A percentile compares a stretch with the other conserved stretches of the same genome.
These are phyloP conservation scores for Irpex rosettiformis DNA, from an alignment of 1,284 basidiomycete genomes.

Conservation along the genomic window DNA sequence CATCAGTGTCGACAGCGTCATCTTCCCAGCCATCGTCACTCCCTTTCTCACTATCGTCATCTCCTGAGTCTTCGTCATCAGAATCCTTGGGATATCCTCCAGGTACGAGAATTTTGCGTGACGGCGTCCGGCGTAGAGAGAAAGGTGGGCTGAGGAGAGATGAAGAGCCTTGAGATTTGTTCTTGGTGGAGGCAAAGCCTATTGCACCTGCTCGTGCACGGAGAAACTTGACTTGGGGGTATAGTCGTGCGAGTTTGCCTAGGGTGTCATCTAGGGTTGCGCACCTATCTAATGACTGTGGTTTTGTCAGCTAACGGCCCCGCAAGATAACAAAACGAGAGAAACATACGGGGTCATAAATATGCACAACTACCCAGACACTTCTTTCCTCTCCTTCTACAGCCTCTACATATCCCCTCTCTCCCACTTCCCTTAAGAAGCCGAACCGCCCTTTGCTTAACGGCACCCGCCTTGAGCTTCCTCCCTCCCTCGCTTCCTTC, in stretches of 20 bases:
- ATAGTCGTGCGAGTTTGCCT: constrained; percentile 61
- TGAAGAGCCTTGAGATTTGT: constrained; percentile 9
- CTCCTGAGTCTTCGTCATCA: constrained; percentile 42
- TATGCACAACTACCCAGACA: constrained; percentile 78
- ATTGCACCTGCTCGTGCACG: constrained; percentile 70
- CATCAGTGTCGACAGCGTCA: constrained; percentile 68
- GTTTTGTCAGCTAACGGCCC: background rate
- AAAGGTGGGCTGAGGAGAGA: constrained; percentile 18
- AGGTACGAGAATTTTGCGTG: constrained; percentile 22
- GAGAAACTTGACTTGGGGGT: constrained; percentile 77
- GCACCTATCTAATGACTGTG: constrained; percentile 71
- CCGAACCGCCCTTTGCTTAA: constrained; percentile 63
- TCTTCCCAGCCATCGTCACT: constrained; percentile 43
- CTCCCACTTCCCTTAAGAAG: constrained; percentile 77
- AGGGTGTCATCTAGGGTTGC: constrained; percentile 67
- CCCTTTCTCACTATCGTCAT: constrained; percentile 30
- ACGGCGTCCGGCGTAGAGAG: constrained; percentile 21
- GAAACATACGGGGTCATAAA: constrained; percentile 76
- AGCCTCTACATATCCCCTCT: constrained; percentile 68
- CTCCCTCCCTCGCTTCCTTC: constrained; percentile 25
- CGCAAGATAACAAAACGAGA: background rate
- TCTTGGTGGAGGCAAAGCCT: constrained; percentile 59
- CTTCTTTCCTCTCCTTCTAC: constrained; percentile 70
- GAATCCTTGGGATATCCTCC: constrained; percentile 19
- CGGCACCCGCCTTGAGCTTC: constrained; percentile 37